Evolutionary conservation across 2,329 filamentous ascomycete genomes (phyloP), one percentile per base, ranked within the genome.

Genomic region (Akanthomyces lecanii): DNA sequence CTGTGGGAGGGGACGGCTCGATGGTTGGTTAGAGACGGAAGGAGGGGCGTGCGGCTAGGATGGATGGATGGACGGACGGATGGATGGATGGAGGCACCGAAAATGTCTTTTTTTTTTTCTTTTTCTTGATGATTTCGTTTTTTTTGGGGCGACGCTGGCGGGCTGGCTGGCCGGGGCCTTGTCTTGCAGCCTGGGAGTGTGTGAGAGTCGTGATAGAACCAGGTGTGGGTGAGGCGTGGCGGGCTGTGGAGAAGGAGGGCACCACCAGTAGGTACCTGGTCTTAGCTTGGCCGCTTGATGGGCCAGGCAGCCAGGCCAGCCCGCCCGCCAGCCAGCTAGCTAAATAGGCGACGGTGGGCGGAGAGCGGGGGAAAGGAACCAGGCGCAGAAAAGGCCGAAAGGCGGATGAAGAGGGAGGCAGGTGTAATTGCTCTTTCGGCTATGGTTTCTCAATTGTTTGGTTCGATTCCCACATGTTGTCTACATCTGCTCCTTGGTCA

Each of bases 41-140:
- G 23, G 25, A 16, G 28, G 53, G 53, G 53, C 38, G 53, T 56
- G 53, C 53, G 40, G 53, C 53, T 44, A 56, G 14, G 63, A 23
- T 45, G 63, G 45, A 53, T 52, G 8, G 8, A 33, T 21, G 55
- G 62, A 42, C 18, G 47, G 63, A 53, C 14, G 40, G 51, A 53
- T 38, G 21, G 21, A 21, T 21, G 21, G 21, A 21, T 21, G 21
- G 21, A 21, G 53, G 53, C 54, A 38, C 54, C 30, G 21, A 36
- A 28, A 28, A 36, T 42, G 33, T 18, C 14, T 47, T 45, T 44
- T 33, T 51, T 51, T 51, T 30, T 33, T 36, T 36, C 7, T 3
- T 25, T 18, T 36, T 21, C 21, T 47, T 23, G 54, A 38, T 23
- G 28, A 57, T 47, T 57, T 48, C n/a, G 51, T 38, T 21, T 42